Conservation (phyloP, 2,329 filamentous ascomycete genomes). For the Penicillium sp. region DNA sequence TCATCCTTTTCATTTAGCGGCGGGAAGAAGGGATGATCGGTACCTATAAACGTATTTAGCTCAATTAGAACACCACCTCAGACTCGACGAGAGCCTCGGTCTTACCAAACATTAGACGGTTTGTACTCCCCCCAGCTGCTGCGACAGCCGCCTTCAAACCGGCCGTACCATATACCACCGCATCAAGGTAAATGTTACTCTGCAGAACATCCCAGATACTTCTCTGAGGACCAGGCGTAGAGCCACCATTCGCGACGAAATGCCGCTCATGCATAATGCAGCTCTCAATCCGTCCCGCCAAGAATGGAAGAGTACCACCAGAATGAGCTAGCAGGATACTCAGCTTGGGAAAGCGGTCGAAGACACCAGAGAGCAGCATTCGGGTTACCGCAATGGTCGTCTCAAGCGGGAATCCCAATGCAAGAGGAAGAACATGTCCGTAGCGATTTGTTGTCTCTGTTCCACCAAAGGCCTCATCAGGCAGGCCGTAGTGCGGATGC, state of each 20-base stretch:
- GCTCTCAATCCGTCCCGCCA: slow-evolving; percentile 82
- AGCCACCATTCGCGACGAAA: slow-evolving; percentile 60
- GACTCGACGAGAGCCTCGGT: neutral
- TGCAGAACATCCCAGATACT: slow-evolving; percentile 61
- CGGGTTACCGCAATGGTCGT: slow-evolving; percentile 85
- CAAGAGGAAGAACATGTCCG: slow-evolving; percentile 80
- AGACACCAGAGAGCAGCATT: slow-evolving; percentile 83
- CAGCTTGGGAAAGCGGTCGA: slow-evolving; percentile 66
- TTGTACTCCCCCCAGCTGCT: slow-evolving; percentile 47
- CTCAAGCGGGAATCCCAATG: slow-evolving; percentile 84
- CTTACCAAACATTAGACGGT: slow-evolving; percentile 42
- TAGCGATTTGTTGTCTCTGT: slow-evolving; percentile 65
- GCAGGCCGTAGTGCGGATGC: slow-evolving; percentile 88
- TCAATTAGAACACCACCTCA: neutral
- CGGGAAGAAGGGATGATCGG: slow-evolving; percentile 46
- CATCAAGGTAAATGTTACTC: slow-evolving; percentile 81
- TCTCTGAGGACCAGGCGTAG: slow-evolving; percentile 55
- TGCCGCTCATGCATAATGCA: slow-evolving; percentile 80
- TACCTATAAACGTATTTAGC: slow-evolving; percentile 28
- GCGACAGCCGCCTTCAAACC: slow-evolving; percentile 72
- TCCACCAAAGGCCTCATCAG: slow-evolving; percentile 74
- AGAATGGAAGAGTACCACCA: slow-evolving; percentile 80
- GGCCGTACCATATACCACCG: slow-evolving; percentile 52
- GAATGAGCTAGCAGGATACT: slow-evolving; percentile 79
- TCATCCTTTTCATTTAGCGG: slow-evolving; percentile 34